Base-by-base conservation (phyloP, 352 stramenopile genomes). In the Ophiocytium majus region DNA sequence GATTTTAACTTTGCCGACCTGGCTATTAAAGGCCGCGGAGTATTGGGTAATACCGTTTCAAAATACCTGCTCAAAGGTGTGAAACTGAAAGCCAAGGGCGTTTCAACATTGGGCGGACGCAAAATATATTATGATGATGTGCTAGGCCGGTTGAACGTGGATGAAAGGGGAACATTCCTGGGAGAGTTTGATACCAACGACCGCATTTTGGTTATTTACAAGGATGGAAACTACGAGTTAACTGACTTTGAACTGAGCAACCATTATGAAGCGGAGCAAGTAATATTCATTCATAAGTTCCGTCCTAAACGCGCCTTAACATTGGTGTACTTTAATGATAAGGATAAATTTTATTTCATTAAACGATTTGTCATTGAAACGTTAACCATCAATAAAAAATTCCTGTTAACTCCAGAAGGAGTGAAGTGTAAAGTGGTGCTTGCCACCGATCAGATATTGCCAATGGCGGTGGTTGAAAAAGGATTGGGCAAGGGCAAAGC, bases 201-300 rank as follows among this genome's bases (percentile, higher is more conserved):
- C 28, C 23, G 28, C 19, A 71, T 71, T 71, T 71, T 71, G 57
- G 28, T 28, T 23, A 28, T 71, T 23, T 23, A 23, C 28, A 28
- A 23, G 19, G 28, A 28, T 71, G 57, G 57, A 23, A 23, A 23
- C 28, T 71, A 71, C 28, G 19, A 28, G 23, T 28, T 71, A 23
- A 23, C 23, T 71, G 28, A 23, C 57, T 71, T 23, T 28, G 57
- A 71, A 23, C 57, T 71, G 19, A 23, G 23, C 23, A 71, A 71
- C 28, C 57, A 71, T 28, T 71, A 23, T 71, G 57, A 71, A 23
- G 57, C 23, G 57, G 57, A 71, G 19, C n/a, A n/a, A n/a, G 28
- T 71, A 23, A 71, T 71, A 23, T 28, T 71, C 57, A 71, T 71
- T 71, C 19, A 71, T 71, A 71, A 71, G 57, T 71, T 23, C 28